Percentiles rank a stretch among this genome's conserved stretches.
Evolutionary conservation across 2,329 filamentous ascomycete species (phyloP).

Genomic region (Sclerotinia spermophila): DNA sequence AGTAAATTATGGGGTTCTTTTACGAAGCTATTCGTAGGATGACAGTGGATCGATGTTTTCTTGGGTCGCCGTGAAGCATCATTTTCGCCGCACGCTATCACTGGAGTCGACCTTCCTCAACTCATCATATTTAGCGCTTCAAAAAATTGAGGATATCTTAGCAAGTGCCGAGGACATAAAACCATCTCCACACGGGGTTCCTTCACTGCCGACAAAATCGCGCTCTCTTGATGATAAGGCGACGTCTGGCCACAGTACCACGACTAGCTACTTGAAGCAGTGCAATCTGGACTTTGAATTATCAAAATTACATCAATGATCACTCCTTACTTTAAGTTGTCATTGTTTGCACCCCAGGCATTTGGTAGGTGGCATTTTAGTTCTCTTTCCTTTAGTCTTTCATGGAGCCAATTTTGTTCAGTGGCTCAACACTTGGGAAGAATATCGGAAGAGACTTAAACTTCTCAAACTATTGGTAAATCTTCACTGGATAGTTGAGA

Average conservation of each 20-base stretch:
- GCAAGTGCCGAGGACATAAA: neutral
- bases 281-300: neutral
- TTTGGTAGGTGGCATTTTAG: neutral
- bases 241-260: neutral
- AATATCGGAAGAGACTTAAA: neutral
- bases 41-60: neutral
- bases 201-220: neutral
- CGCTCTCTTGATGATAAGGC: neutral
- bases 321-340: neutral
- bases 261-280: no score
- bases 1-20: neutral
- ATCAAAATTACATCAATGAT: neutral
- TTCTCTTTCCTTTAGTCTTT: neutral
- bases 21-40: neutral
- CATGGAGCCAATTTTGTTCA: neutral
- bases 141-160: no score
- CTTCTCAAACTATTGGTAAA: neutral
- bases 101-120: neutral
- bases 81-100: neutral
- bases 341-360: neutral
- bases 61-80: neutral
- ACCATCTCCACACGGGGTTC: neutral
- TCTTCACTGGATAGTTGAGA: neutral
- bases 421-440: neutral
- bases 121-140: neutral